Base-by-base conservation (phyloP, 768 basidiomycete species). In the Termitomyces sp. region DNA sequence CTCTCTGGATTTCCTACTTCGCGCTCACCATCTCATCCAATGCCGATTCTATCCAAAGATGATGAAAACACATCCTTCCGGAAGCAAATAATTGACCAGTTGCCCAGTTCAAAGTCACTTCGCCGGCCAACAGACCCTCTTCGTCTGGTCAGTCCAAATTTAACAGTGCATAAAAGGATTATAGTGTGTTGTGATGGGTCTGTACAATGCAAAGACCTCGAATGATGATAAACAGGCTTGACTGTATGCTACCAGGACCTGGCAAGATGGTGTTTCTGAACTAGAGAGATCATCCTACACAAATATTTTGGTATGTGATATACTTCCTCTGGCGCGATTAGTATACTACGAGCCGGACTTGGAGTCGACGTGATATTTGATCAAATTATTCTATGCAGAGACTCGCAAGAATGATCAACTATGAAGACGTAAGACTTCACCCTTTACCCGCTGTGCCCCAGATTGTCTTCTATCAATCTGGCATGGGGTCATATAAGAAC, bases 151-250 rank as follows among this genome's bases (percentile, higher is more conserved):
- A 65, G 58, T 47, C 53, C 55, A 13, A 68, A 50, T 47, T 49
- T 53, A 37, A 61, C 10, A 53, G 62, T 72, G 4, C 78, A 73
- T 59, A 89, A 89, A 65, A 76, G 89, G 53, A 81, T 91, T 48
- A 76, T 89, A 30, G 77, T 91, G 37, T 90, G 87, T 63, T 91
- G 89, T 61, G 89, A 91, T 65, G 89, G 89, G 89, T 86, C 58
- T 64, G 81, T 69, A 43, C 37, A 18, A 14, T 30, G 20, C 22
- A 34, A 30, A 43, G 46, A 53, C 39, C 26, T 18, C 14, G 36
- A 51, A 51, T 43, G 22, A 57, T 18, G 62, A n/a, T 52, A 33
- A 18, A 46, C 16, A 34, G 16, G 13, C 26, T 33, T 27, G 20
- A 42, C 22, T 44, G 2, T 24, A 34, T 43, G 27, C 30, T 10